Evolutionary conservation across 495 filamentous ascomycete genomes (phyloP), one percentile per base, ranked within the genome.

Genomic region (Penicillium canescens): DNA sequence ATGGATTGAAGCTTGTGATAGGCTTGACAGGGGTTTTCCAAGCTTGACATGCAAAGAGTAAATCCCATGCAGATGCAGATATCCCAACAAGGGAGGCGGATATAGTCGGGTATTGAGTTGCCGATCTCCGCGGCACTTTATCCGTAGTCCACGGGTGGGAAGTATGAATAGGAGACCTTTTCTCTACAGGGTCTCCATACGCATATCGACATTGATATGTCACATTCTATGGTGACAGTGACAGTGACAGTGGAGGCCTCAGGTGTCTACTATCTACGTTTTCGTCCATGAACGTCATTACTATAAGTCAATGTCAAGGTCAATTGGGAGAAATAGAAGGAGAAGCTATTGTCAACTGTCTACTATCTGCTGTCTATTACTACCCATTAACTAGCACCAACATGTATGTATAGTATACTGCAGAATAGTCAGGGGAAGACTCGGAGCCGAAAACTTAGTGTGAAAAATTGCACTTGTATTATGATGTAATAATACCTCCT

Each of bases 31-130:
- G 45, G 50, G 45, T 44, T 40, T 21, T 55, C 48, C 37, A 54
- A 42, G 39, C 50, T 43, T 43, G 33, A 50, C 24, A 54, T 37
- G 52, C 14, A 50, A 51, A 45, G 18, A 31, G 47, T 9, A 43
- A 52, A 42, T 60, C 38, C 10, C 42, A 55, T 37, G 31, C 18
- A 18, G 18, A 20, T 45, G 40, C 44, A 38, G 39, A 16, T 46
- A 13, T 21, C 49, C 57, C 60, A 62, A 57, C 55, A 55, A 54
- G 49, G 20, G 40, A 41, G 38, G 57, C 60, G 63, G 63, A 38
- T 46, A 38, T 35, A 46, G 46, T 45, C 61, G 60, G 60, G 52
- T 56, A 57, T 31, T 13, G 11, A 42, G n/a, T 55, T 50, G 31
- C 60, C 59, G 58, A 46, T 52, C 34, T 54, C 60, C 62, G 59